Evolutionary conservation across 2,329 filamentous ascomycete genomes (phyloP).

Genomic region (Penicillium expansum): DNA sequence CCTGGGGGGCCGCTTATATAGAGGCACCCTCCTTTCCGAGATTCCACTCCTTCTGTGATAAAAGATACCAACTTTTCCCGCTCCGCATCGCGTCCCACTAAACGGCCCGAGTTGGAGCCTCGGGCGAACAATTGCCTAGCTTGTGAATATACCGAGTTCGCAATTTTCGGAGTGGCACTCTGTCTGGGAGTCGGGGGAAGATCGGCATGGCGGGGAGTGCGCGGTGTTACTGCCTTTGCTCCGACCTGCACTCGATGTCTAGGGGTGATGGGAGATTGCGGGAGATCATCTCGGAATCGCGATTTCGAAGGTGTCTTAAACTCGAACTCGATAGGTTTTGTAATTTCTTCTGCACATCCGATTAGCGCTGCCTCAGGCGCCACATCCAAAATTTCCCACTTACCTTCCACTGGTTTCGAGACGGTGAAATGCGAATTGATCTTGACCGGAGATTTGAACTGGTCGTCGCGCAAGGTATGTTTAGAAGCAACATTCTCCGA

Average conservation of each 20-base stretch:
- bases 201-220: conserved; percentile 57
- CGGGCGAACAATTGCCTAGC: conserved; percentile 85
- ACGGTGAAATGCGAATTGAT: conserved; percentile 46
- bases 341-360: conserved; percentile 43
- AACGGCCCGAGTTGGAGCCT: conserved; percentile 68
- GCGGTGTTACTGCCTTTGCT: conserved; percentile 71
- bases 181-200: conserved; percentile 51
- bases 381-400: not conserved
- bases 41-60: conserved; percentile 61
- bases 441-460: conserved; percentile 48
- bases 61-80: conserved; percentile 66
- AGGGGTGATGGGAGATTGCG: conserved; percentile 70
- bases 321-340: conserved; percentile 36
- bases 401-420: conserved; percentile 41
- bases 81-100: conserved; percentile 74
- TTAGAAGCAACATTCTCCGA: conserved; percentile 47
- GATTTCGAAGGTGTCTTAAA: conserved; percentile 54
- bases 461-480: conserved; percentile 44
- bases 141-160: conserved; percentile 77
- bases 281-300: conserved; percentile 71
- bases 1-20: conserved; percentile 96
- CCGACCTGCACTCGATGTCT: conserved; percentile 77
- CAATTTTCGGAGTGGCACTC: conserved; percentile 62
- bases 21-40: conserved; percentile 70
- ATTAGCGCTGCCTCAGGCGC: not conserved